phyloP scores from a whole-genome alignment of 2,329 filamentous ascomycete genomes.

The Aspergillus fischeri region DNA sequence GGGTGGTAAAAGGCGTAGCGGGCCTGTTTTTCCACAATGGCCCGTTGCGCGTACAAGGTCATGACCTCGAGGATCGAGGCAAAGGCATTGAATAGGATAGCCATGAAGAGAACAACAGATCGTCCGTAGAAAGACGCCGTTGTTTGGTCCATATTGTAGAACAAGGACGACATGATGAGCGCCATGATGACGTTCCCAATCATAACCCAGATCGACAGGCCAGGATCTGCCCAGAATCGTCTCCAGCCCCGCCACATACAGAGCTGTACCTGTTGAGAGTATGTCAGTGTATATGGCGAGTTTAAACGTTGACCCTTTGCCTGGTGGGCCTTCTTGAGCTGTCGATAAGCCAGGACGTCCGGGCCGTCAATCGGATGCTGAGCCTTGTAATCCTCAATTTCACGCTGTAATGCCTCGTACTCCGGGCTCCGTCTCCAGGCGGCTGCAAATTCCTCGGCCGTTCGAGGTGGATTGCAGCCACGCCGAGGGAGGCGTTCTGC shows the following conservation, averaged over 20 bases:
- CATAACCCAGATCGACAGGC: slow-evolving; percentile 63
- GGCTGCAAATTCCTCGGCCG: slow-evolving; percentile 63
- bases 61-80: slow-evolving; percentile 70
- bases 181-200: slow-evolving; percentile 69
- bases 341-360: slow-evolving; percentile 26
- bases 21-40: slow-evolving; percentile 85
- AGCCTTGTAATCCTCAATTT: slow-evolving; percentile 43
- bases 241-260: slow-evolving; percentile 78
- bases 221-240: slow-evolving; percentile 71
- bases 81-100: slow-evolving; percentile 81
- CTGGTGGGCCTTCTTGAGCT: slow-evolving; percentile 33
- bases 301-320: slow-evolving; percentile 51
- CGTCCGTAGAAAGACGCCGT: slow-evolving; percentile 70
- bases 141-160: slow-evolving; percentile 66
- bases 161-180: slow-evolving; percentile 74
- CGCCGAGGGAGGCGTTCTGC: slow-evolving; percentile 58
- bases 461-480: slow-evolving; percentile 61
- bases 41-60: slow-evolving; percentile 80
- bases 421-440: slow-evolving; percentile 54
- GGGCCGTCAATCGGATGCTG: slow-evolving; percentile 41
- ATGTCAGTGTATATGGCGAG: slow-evolving; percentile 81
- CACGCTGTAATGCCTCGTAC: slow-evolving; percentile 36
- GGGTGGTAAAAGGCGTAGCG: slow-evolving; percentile 91
- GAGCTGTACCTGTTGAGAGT: slow-evolving; percentile 67
- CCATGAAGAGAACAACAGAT: slow-evolving; percentile 80